Conservation (phyloP, 129 eudicot species). For the Gnaphalium uliginosum region DNA sequence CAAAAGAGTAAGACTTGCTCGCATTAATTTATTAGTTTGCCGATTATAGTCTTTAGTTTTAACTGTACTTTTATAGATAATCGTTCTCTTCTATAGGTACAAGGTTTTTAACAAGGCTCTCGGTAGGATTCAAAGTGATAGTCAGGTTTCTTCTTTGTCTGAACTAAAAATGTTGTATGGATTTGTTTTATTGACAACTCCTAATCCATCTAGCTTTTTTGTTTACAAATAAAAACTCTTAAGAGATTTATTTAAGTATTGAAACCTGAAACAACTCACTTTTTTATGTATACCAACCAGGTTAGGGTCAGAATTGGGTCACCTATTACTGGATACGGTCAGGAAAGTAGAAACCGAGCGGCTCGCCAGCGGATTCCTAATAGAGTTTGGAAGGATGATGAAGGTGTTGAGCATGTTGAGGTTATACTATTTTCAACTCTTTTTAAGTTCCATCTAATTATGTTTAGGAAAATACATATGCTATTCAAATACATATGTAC, state of each 20-base stretch:
- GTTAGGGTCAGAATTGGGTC: conserved; percentile 82
- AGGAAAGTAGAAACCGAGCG: conserved; percentile 86
- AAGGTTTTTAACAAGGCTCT: conserved; percentile 87
- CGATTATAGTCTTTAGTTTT: not conserved
- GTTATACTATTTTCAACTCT: conserved; percentile 35
- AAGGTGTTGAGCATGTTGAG: conserved; percentile 84
- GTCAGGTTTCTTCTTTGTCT: conserved; percentile 59
- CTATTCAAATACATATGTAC: not conserved
- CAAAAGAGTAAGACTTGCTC: conserved; percentile 69
- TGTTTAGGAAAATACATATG: not conserved
- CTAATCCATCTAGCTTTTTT: not conserved
- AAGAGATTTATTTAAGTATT: not conserved
- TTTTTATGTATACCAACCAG: conserved; percentile 39
- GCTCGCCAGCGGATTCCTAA: conserved; percentile 82
- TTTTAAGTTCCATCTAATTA: not conserved
- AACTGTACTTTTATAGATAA: not conserved
- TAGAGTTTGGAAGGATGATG: conserved; percentile 82
- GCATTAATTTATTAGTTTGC: not conserved
- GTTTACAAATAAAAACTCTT: not conserved
- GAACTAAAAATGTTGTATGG: not conserved
- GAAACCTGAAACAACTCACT: not conserved
- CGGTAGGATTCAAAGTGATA: conserved; percentile 71
- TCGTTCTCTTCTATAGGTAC: conserved; percentile 52
- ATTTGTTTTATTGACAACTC: not conserved
- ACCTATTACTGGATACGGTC: conserved; percentile 91